Evolutionary conservation across 2,329 filamentous ascomycete species (phyloP).

Genomic region (Aspergillus tamarii): DNA sequence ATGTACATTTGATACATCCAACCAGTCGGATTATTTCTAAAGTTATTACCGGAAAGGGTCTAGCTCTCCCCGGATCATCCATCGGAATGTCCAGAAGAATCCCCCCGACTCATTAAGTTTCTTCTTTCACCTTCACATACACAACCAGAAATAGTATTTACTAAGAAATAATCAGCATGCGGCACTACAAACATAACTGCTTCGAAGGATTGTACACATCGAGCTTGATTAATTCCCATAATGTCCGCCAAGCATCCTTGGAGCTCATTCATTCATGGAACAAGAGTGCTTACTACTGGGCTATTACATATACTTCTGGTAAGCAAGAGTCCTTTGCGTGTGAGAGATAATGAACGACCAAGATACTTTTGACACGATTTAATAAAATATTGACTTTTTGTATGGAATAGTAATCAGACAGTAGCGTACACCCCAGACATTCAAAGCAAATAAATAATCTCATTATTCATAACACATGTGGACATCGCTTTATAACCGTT

Average conservation of each 20-base stretch:
- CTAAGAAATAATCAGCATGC: background rate
- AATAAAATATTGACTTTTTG: background rate
- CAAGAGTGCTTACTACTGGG: background rate
- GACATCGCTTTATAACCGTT: background rate
- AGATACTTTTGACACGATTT: background rate
- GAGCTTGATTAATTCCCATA: background rate
- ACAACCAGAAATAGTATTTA: too few relatives aligned
- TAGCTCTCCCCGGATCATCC: background rate
- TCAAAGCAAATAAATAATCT: background rate
- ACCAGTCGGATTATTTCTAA: background rate
- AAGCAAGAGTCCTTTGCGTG: background rate
- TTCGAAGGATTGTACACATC: background rate
- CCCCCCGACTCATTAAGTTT: background rate
- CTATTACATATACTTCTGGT: background rate
- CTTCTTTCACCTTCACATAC: background rate
- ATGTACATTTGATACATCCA: background rate
- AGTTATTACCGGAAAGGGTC: background rate
- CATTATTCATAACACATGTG: conserved; percentile 4
- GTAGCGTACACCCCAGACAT: background rate
- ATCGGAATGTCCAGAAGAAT: background rate
- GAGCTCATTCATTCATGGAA: background rate
- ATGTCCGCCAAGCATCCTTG: background rate
- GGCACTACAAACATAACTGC: background rate
- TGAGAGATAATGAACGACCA: background rate
- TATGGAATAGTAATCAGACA: background rate